Base-by-base conservation (phyloP, 768 basidiomycete genomes). In the Lactarius indigo region DNA sequence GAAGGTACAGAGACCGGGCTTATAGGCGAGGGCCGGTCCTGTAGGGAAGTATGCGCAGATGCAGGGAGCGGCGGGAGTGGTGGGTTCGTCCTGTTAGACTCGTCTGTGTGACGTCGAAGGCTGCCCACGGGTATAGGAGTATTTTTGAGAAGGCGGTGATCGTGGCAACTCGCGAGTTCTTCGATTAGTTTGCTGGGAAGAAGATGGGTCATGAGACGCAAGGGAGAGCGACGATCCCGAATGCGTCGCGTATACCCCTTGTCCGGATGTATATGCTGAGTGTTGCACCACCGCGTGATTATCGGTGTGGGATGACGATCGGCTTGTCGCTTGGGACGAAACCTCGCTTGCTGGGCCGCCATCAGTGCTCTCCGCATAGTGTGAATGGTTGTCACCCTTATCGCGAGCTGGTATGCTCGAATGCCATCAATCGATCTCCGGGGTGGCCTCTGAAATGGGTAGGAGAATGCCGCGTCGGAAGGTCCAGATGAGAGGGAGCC, bases 391-490 rank as follows among this genome's bases (percentile, higher is more conserved):
- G 52, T 55, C 61, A 18, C 55, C 62, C 15, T 9, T n/a, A 10
- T 15, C 41, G 35, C 17, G 47, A 3, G 33, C 20, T 1, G 39
- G 47, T 37, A 63, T 59, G 41, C 33, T 6, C 20, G 57, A 59
- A 20, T 58, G 66, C 66, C 66, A 67, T 37, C 57, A 23, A 47
- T 64, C 66, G 28, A 67, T 67, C 61, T 37, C 57, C 13, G 62
- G 58, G 28, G 50, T 35, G 28, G 39, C 1, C 26, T 63, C 41
- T 10, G 66, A 54, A 20, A 10, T 35, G 33, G 9, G 33, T 35
- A 35, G 33, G 33, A 35, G 33, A 2, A 10, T 35, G 10, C 33
- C 2, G 12, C 2, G 33, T 35, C n/a, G 33, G 10, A 2, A 10
- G 33, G 9, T 1, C 33, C 10, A 9, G 61, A 42, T 26, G 54